Evolutionary conservation across 2,329 filamentous ascomycete species (phyloP).

Genomic region (Paramyrothecium sp.): DNA sequence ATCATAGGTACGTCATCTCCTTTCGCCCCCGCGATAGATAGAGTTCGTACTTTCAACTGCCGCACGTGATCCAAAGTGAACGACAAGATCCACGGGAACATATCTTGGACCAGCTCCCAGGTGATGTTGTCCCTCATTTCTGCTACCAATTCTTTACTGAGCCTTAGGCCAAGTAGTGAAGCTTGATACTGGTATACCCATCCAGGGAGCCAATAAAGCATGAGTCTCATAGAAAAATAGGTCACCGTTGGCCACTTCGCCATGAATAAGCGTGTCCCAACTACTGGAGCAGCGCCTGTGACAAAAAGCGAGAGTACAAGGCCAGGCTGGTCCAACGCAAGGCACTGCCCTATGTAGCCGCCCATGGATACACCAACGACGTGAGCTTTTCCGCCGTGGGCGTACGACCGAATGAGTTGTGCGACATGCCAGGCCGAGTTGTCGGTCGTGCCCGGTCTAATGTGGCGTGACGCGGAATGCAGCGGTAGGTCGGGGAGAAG

Average conservation of each 20-base stretch:
- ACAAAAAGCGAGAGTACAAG: slow-evolving; percentile 32
- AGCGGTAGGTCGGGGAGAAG: slow-evolving; percentile 36
- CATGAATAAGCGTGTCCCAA: slow-evolving; percentile 19
- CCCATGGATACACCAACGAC: slow-evolving; percentile 39
- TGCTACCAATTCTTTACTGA: slow-evolving; percentile 24
- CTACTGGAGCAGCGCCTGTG: slow-evolving; percentile 29
- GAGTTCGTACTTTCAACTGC: slow-evolving; percentile 19
- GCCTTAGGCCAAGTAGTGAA: slow-evolving; percentile 21
- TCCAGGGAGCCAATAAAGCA: slow-evolving; percentile 23
- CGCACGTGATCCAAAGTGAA: slow-evolving; percentile 22
- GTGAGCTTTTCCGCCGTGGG: slow-evolving; percentile 33
- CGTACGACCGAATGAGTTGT: slow-evolving; percentile 30
- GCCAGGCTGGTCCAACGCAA: slow-evolving; percentile 30
- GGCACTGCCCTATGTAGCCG: slow-evolving; percentile 30
- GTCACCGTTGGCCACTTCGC: slow-evolving; percentile 24
- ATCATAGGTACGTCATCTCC: slow-evolving; percentile 30
- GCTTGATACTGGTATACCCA: slow-evolving; percentile 22
- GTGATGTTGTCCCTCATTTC: slow-evolving; percentile 31
- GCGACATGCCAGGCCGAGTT: slow-evolving; percentile 30
- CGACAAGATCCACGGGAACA: slow-evolving; percentile 19
- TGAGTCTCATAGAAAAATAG: slow-evolving; percentile 18
- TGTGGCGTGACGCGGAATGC: slow-evolving; percentile 32
- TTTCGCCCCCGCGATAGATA: slow-evolving; percentile 26
- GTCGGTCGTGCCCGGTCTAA: slow-evolving; percentile 28
- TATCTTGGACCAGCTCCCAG: slow-evolving; percentile 19